A percentile compares a stretch with the other conserved stretches of the same genome.
Evolutionary conservation across 768 basidiomycete genomes (phyloP).

Genomic region (Phaffia australis): DNA sequence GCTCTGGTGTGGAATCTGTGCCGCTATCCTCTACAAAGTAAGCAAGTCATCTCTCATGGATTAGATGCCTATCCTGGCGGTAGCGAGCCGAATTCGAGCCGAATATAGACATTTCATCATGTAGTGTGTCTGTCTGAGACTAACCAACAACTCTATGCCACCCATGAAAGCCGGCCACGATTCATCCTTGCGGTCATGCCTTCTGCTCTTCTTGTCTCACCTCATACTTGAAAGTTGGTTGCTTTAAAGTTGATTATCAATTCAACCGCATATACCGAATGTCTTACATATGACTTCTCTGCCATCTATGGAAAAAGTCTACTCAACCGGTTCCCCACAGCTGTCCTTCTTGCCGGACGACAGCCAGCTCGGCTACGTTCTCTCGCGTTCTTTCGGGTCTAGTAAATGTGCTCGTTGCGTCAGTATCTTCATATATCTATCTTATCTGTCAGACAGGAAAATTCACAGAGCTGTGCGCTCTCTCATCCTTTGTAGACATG

Average conservation of each 20-base stretch:
- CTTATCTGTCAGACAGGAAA: background rate
- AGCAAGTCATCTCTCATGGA: background rate
- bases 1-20: conserved; percentile 17
- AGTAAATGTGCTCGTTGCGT: conserved; percentile 17
- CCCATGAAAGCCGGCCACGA: conserved; percentile 7
- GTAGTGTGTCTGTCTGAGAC: background rate
- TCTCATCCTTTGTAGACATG: conserved; percentile 2
- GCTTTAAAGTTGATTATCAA: background rate
- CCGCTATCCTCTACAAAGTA: conserved; percentile 17
- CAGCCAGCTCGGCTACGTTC: conserved; percentile 7
- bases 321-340: conserved; percentile 6
- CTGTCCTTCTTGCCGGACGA: conserved; percentile 14
- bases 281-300: background rate
- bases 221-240: conserved; percentile 7
- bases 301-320: background rate
- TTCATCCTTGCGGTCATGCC: conserved; percentile 17
- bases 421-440: background rate
- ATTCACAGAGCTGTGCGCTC: background rate
- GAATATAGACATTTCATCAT: background rate
- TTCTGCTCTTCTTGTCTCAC: conserved; percentile 13
- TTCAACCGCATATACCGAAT: no score
- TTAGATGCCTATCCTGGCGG: background rate
- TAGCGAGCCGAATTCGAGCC: no score
- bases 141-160: background rate
- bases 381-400: conserved; percentile 12